Percentiles rank a stretch among this genome's conserved stretches.
These are phyloP conservation scores for Musa balbisiana DNA, from an alignment of 202 grass and related monocot genomes.

Conservation along the genomic window DNA sequence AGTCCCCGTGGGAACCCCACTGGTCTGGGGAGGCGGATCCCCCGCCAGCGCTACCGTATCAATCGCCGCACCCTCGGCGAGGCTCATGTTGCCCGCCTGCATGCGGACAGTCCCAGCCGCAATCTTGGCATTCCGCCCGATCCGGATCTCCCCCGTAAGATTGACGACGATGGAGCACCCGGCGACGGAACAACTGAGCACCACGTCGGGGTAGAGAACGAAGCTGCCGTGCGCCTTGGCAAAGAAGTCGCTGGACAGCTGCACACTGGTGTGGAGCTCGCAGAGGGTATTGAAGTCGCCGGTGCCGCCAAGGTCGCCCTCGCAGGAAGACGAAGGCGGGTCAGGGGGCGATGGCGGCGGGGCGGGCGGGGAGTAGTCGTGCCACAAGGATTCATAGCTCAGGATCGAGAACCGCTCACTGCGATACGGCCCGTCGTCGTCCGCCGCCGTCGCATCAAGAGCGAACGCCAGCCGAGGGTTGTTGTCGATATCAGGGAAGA, in stretches of 20 bases:
- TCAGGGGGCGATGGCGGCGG: constrained; percentile 55
- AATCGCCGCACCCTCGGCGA: constrained; percentile 58
- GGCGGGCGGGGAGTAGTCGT: constrained; percentile 90
- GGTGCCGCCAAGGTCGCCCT: constrained; percentile 56
- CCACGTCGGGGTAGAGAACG: constrained; percentile 46
- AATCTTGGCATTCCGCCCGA: constrained; percentile 48
- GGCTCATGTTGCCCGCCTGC: constrained; percentile 49
- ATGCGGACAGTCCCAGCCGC: constrained; percentile 56
- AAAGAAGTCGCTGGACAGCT: constrained; percentile 49
- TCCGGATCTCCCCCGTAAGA: constrained; percentile 56
- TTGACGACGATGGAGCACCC: constrained; percentile 71
- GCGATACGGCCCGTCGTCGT: neutral
- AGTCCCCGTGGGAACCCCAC: constrained; percentile 70
- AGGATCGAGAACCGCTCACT: constrained; percentile 55
- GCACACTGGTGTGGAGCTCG: constrained; percentile 59
- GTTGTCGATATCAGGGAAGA: neutral
- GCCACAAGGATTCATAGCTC: constrained; percentile 50
- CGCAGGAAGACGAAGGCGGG: constrained; percentile 64
- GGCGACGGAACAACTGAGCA: constrained; percentile 54
- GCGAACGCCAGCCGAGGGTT: neutral
- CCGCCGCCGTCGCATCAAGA: neutral
- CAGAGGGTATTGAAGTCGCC: constrained; percentile 72
- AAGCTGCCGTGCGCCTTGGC: constrained; percentile 76
- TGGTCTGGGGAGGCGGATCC: constrained; percentile 65
- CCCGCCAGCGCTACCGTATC: constrained; percentile 70